Evolutionary conservation across 169 alveolate species (phyloP).

Genomic region (Theileria parva): DNA sequence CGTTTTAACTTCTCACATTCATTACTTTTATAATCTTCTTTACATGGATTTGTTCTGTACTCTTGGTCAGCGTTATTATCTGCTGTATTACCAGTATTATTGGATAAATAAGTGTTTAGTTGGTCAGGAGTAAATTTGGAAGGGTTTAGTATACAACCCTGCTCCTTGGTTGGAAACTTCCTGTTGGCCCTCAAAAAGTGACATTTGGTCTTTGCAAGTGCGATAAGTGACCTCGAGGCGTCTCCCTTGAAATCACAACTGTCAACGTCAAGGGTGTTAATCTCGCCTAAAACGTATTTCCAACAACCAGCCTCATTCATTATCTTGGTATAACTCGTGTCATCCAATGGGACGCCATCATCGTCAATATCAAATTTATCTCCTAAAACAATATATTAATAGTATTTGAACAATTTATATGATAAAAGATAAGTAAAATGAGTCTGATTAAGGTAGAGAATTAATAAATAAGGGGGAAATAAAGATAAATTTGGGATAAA

Average conservation of each 20-base stretch:
- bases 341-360: background rate
- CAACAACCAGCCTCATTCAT: constrained; percentile 73
- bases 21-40: constrained; percentile 1
- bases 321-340: constrained; percentile 14
- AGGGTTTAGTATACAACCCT: constrained; percentile 77
- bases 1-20: constrained; percentile 75
- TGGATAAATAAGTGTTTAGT: constrained; percentile 17
- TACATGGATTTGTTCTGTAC: constrained; percentile 65
- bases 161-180: constrained; percentile 69
- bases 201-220: constrained; percentile 80
- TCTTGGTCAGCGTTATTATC: background rate
- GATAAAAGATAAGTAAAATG: no score
- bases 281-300: constrained; percentile 71
- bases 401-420: no score
- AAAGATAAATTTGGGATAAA: no score
- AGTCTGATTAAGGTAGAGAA: no score
- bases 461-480: no score
- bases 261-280: constrained; percentile 68
- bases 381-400: background rate
- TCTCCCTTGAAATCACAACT: constrained; percentile 77
- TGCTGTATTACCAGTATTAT: background rate
- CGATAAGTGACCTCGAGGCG: constrained; percentile 73
- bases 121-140: constrained; percentile 37
- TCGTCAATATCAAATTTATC: constrained; percentile 38
- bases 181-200: constrained; percentile 73